Evolutionary conservation across 169 alveolate species (phyloP).

Genomic region (Cyclospora cayetanensis): DNA sequence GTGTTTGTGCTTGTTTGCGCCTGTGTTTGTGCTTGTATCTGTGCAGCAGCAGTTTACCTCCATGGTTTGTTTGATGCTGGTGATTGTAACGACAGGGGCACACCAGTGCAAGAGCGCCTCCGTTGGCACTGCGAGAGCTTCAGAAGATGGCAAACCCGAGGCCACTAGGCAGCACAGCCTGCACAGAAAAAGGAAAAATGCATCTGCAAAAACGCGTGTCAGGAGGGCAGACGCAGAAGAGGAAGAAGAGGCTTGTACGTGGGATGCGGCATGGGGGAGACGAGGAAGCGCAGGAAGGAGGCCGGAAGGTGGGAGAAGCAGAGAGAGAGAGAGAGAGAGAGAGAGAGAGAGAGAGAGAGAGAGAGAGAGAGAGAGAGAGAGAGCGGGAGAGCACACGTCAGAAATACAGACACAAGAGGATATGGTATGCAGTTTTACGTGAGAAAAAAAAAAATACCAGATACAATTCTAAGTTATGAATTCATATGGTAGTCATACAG

Average conservation of each 20-base stretch:
- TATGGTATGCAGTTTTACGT: no score
- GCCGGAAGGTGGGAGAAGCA: background rate
- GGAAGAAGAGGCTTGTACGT: no score
- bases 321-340: background rate
- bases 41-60: slow-evolving; percentile 15
- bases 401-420: no score
- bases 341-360: background rate
- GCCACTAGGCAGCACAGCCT: background rate
- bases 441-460: no score
- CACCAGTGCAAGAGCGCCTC: background rate
- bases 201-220: background rate
- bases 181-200: background rate
- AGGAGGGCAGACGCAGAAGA: background rate
- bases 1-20: no score
- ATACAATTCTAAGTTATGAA: no score
- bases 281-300: background rate
- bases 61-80: background rate
- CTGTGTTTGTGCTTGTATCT: no score
- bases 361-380: background rate
- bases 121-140: background rate
- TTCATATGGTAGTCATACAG: no score
- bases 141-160: background rate
- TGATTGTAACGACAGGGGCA: background rate
- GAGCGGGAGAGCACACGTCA: no score
- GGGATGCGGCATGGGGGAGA: no score